phyloP scores from a whole-genome alignment of 2,329 filamentous ascomycete genomes.

The Botryosphaeria dothidea region DNA sequence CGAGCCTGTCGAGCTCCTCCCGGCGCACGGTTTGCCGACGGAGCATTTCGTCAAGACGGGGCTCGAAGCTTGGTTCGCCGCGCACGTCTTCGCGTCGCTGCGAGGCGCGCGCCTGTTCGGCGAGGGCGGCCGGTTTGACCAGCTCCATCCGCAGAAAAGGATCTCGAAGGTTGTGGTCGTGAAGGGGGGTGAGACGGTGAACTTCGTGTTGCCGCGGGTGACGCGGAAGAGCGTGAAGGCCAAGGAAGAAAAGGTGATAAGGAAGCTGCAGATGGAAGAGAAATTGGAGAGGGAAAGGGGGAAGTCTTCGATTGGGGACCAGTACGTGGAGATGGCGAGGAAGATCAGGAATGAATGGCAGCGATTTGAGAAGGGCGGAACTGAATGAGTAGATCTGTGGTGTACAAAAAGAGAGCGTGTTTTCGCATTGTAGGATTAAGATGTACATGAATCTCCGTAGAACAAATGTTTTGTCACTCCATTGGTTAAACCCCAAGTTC shows the following conservation, averaged over 20 bases:
- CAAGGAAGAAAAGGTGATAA: not conserved
- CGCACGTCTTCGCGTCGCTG: constrained; percentile 60
- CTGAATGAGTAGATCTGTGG: too few species aligned
- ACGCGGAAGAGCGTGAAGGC: not conserved
- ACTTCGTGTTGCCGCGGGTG: constrained; percentile 60
- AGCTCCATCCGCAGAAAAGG: constrained; percentile 26
- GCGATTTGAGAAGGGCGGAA: too few species aligned
- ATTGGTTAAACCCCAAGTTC: too few species aligned
- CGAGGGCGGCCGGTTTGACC: constrained; percentile 33
- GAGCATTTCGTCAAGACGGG: constrained; percentile 35
- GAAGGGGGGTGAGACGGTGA: constrained; percentile 67
- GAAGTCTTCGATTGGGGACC: not conserved
- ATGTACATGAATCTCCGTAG: too few species aligned
- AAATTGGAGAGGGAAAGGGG: too few species aligned
- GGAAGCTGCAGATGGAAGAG: not conserved
- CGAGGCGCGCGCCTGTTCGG: constrained; percentile 61
- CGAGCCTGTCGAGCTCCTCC: not conserved
- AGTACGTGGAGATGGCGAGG: not conserved
- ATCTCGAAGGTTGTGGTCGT: constrained; percentile 68
- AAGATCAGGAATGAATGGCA: too few species aligned
- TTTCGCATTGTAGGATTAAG: too few species aligned
- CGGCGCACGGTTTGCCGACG: not conserved
- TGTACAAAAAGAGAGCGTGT: too few species aligned
- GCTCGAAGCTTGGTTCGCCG: constrained; percentile 62
- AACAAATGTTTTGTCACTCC: too few species aligned